Percentiles rank a stretch among this genome's conserved stretches.
These are phyloP conservation scores for Penicillium sp. DNA, from an alignment of 2,329 filamentous ascomycete species.

Conservation along the genomic window DNA sequence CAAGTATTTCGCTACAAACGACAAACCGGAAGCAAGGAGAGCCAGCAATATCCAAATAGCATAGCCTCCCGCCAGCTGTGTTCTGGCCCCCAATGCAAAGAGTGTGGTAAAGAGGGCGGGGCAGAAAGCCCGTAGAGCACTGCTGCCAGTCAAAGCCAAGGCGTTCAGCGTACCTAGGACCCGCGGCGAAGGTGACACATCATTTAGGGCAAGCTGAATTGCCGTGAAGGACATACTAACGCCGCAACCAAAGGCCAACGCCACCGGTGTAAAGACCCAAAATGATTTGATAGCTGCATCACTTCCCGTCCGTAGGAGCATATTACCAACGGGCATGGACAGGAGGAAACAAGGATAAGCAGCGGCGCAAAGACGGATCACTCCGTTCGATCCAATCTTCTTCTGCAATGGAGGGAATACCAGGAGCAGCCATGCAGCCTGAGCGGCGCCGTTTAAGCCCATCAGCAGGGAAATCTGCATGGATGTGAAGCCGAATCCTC, in stretches of 20 bases:
- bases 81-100: conserved; percentile 66
- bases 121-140: conserved; percentile 64
- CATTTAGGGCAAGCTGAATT: conserved; percentile 73
- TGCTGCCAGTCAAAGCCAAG: conserved; percentile 62
- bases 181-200: conserved; percentile 65
- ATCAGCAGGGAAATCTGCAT: conserved; percentile 68
- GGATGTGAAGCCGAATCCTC: conserved; percentile 65
- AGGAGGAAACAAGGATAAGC: conserved; percentile 67
- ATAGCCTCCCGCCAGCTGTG: conserved; percentile 64
- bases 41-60: conserved; percentile 55
- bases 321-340: conserved; percentile 55
- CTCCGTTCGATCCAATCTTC: conserved; percentile 64
- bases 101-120: conserved; percentile 68
- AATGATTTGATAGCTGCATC: conserved; percentile 49
- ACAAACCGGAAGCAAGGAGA: conserved; percentile 37
- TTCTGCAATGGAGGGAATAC: conserved; percentile 69
- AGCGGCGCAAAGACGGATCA: conserved; percentile 60
- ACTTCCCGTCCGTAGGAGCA: conserved; percentile 52
- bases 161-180: conserved; percentile 73
- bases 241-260: conserved; percentile 59
- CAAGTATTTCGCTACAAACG: conserved; percentile 25
- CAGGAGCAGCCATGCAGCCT: conserved; percentile 71
- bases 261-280: conserved; percentile 54
- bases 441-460: conserved; percentile 63
- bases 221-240: conserved; percentile 71